These are phyloP conservation scores for Nothophaeocryptopus gaeumannii DNA, from an alignment of 2,329 filamentous ascomycete species.

Conservation along the genomic window DNA sequence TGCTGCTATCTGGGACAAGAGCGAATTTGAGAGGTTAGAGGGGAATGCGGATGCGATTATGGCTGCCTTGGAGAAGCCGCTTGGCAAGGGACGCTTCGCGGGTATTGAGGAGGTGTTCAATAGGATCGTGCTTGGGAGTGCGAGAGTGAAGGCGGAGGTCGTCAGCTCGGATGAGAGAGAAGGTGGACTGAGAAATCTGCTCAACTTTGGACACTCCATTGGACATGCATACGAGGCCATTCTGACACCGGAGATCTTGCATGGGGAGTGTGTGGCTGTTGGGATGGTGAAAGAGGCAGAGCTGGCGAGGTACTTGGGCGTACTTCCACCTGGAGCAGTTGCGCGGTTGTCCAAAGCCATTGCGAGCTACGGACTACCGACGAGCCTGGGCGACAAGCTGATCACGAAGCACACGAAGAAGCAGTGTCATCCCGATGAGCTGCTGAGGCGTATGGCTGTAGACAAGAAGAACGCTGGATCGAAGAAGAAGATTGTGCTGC, in stretches of 20 bases:
- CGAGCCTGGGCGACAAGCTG: conserved; percentile 76
- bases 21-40: conserved; percentile 81
- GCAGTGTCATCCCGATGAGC: conserved; percentile 77
- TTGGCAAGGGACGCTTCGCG: conserved; percentile 60
- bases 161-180: conserved; percentile 94
- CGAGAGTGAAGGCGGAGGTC: conserved; percentile 89
- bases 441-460: conserved; percentile 91
- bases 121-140: conserved; percentile 77
- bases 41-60: conserved; percentile 76
- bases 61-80: conserved; percentile 61
- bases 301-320: conserved; percentile 80
- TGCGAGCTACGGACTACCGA: conserved; percentile 86
- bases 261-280: conserved; percentile 93
- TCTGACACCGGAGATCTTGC: conserved; percentile 88
- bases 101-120: conserved; percentile 58
- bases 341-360: conserved; percentile 90
- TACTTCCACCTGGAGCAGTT: conserved; percentile 81
- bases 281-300: conserved; percentile 99
- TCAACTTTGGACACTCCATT: conserved; percentile 98
- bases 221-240: conserved; percentile 96
- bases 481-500: conserved; percentile 92
- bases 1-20: conserved; percentile 90
- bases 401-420: conserved; percentile 83
- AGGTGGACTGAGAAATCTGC: conserved; percentile 84
- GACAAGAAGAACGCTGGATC: conserved; percentile 98